A percentile compares a stretch with the other conserved stretches of the same genome.
Conservation (phyloP, 768 basidiomycete species). For the Mycena floridula region DNA sequence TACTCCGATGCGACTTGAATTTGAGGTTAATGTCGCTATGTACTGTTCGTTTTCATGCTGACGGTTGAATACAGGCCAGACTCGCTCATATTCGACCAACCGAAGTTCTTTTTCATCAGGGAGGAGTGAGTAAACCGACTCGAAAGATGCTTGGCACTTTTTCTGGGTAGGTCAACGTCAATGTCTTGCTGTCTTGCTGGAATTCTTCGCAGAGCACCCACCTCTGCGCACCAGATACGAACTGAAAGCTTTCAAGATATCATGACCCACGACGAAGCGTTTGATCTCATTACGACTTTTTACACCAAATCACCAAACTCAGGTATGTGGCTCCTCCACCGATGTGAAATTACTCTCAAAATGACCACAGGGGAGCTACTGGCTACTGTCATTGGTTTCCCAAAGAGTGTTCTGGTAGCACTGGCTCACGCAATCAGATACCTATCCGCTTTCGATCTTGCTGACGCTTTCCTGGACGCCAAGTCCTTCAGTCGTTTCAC, state of each 20-base stretch:
- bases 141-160: slow-evolving; percentile 73
- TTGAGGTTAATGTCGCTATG: slow-evolving; percentile 63
- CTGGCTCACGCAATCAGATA: slow-evolving; percentile 70
- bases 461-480: slow-evolving; percentile 71
- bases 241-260: slow-evolving; percentile 52
- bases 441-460: slow-evolving; percentile 68
- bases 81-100: slow-evolving; percentile 80
- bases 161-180: slow-evolving; percentile 41
- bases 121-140: slow-evolving; percentile 59
- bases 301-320: slow-evolving; percentile 50
- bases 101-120: slow-evolving; percentile 66
- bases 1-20: slow-evolving; percentile 77
- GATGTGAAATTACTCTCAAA: no score
- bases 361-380: slow-evolving; percentile 55
- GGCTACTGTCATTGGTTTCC: slow-evolving; percentile 58
- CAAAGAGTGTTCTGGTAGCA: slow-evolving; percentile 62
- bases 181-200: slow-evolving; percentile 3
- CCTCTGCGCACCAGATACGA: slow-evolving; percentile 41
- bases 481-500: slow-evolving; percentile 77
- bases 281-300: slow-evolving; percentile 57
- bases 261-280: slow-evolving; percentile 65
- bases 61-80: slow-evolving; percentile 52
- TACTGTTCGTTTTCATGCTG: not conserved
- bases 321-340: no score
- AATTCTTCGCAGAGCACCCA: slow-evolving; percentile 25